phyloP scores from a whole-genome alignment of 257 asterid genomes.

The Capsicum rhomboideum region DNA sequence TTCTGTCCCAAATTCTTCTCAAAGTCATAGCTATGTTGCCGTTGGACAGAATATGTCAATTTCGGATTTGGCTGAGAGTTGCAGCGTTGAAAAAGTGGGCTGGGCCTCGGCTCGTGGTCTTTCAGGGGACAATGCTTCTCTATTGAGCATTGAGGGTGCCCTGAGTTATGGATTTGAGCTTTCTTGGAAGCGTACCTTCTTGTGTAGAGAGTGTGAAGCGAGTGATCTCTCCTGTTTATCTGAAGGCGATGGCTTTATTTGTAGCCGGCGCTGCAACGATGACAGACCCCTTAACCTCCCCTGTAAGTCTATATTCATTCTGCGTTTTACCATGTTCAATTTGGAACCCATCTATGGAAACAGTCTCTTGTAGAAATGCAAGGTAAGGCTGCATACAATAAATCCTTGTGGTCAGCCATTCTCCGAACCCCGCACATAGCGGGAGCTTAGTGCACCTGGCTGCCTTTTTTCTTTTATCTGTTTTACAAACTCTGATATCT shows the following conservation, averaged over 20 bases:
- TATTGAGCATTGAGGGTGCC: constrained; percentile 16
- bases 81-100: constrained; percentile 23
- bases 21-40: constrained; percentile 24
- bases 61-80: constrained; percentile 30
- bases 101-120: constrained; percentile 10
- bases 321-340: neutral
- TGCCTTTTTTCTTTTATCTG: neutral
- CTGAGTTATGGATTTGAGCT: constrained; percentile 42
- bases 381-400: no score
- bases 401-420: no score
- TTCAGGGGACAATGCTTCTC: neutral
- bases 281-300: neutral
- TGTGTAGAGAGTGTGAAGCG: constrained; percentile 18
- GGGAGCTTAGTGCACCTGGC: no score
- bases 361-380: no score
- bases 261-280: neutral
- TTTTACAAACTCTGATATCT: neutral
- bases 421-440: no score
- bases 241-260: constrained; percentile 7
- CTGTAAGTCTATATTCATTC: neutral
- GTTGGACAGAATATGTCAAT: constrained; percentile 3
- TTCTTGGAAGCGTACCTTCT: constrained; percentile 5
- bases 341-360: neutral
- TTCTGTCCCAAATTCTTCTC: neutral
- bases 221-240: constrained; percentile 11